Percentiles rank a stretch among this genome's conserved stretches.
These are phyloP conservation scores for Hysterium pulicare DNA, from an alignment of 2,329 filamentous ascomycete genomes.

Conservation along the genomic window DNA sequence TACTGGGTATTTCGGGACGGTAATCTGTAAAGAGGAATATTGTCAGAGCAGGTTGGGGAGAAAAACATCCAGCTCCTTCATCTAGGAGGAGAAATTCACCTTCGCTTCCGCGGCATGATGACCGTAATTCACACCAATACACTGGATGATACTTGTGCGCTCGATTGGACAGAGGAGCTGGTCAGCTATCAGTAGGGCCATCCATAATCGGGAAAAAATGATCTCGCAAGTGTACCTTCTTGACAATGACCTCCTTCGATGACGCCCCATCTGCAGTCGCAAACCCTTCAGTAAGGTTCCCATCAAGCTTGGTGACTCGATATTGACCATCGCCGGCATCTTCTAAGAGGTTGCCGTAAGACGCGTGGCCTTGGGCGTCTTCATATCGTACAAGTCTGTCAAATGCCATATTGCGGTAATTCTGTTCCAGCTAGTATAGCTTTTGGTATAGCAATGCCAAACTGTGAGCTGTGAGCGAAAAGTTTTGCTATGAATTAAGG, in stretches of 20 bases:
- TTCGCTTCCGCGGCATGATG: conserved; percentile 32
- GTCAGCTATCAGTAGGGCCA: too few species aligned
- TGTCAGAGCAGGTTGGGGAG: not conserved
- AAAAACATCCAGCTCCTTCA: too few species aligned
- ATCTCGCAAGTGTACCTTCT: not conserved
- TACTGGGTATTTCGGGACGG: conserved; percentile 8
- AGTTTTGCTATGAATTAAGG: too few species aligned
- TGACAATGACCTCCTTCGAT: not conserved
- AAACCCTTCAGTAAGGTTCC: conserved; percentile 23
- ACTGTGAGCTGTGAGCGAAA: too few species aligned
- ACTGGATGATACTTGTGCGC: conserved; percentile 27
- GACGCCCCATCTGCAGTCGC: conserved; percentile 19
- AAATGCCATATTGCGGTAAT: too few species aligned
- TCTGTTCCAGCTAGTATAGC: too few species aligned
- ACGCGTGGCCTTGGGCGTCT: conserved; percentile 23
- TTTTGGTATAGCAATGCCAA: too few species aligned
- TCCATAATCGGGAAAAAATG: too few species aligned
- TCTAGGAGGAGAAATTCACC: conserved; percentile 7
- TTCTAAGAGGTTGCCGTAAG: conserved; percentile 31
- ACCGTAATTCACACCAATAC: conserved; percentile 35
- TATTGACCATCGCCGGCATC: conserved; percentile 25
- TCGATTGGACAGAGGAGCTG: conserved; percentile 28
- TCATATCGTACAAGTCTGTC: conserved; percentile 33
- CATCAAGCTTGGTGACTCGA: conserved; percentile 27
- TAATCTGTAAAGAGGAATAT: not conserved